Evolutionary conservation across 2,329 filamentous ascomycete species (phyloP).

Genomic region (Amylocarpus encephaloides): DNA sequence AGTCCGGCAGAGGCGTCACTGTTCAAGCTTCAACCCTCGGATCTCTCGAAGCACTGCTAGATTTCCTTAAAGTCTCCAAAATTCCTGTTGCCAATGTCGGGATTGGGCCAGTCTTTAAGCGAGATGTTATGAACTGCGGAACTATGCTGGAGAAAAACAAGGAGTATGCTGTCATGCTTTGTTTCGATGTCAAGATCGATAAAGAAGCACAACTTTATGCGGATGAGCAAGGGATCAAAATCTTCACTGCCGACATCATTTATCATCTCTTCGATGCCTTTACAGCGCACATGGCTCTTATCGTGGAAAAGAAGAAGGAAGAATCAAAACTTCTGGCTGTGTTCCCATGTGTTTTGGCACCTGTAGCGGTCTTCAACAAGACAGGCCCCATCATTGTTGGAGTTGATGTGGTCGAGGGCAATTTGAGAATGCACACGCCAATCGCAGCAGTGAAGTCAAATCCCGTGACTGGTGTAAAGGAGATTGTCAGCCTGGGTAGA

Average conservation of each 20-base stretch:
- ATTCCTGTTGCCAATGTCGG: constrained; percentile 97
- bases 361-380: constrained; percentile 98
- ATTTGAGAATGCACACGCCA: constrained; percentile 79
- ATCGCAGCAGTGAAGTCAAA: constrained; percentile 83
- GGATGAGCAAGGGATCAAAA: constrained; percentile 90
- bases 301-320: constrained; percentile 89
- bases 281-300: constrained; percentile 84
- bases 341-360: constrained; percentile 87
- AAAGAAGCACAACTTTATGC: constrained; percentile 90
- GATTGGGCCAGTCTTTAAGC: constrained; percentile 96
- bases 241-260: constrained; percentile 98
- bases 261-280: constrained; percentile 98
- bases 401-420: constrained; percentile 91
- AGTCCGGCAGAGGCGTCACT: constrained; percentile 86
- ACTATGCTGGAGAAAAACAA: constrained; percentile 95
- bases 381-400: constrained; percentile 90
- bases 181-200: constrained; percentile 99
- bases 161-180: constrained; percentile 98
- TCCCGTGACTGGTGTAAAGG: constrained; percentile 70
- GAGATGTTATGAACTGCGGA: constrained; percentile 91
- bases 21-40: constrained; percentile 97
- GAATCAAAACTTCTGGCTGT: constrained; percentile 93
- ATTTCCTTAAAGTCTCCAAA: constrained; percentile 93
- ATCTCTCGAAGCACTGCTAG: constrained; percentile 89
- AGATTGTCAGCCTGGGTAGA: constrained; percentile 79